Percentiles rank a stretch among this genome's conserved stretches.
phyloP scores from a whole-genome alignment of 2,329 filamentous ascomycete genomes.

The Nothophoma quercina region DNA sequence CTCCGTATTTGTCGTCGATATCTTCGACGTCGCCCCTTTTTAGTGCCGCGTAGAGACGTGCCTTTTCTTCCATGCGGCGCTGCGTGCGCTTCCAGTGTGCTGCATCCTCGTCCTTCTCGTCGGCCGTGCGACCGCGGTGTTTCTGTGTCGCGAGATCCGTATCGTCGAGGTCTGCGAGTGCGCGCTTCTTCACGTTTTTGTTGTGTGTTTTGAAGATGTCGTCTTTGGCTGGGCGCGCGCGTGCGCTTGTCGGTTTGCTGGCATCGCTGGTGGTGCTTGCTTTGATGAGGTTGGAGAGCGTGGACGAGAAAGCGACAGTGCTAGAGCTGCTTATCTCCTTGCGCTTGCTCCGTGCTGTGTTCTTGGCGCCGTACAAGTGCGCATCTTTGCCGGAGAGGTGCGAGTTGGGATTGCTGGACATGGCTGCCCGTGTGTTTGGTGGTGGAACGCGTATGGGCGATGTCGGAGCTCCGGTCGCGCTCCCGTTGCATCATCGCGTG shows the following conservation, averaged over 20 bases:
- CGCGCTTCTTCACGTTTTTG: constrained; percentile 68
- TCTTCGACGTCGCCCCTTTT: constrained; percentile 81
- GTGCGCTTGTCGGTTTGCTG: constrained; percentile 52
- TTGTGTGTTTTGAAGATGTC: constrained; percentile 75
- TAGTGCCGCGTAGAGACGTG: constrained; percentile 84
- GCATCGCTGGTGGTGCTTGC: constrained; percentile 51
- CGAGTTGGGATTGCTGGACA: constrained; percentile 10
- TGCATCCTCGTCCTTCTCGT: constrained; percentile 63
- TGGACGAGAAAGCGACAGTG: constrained; percentile 84
- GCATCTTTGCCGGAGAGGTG: constrained; percentile 60
- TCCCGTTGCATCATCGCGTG: constrained; percentile 25
- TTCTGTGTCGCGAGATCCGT: constrained; percentile 65
- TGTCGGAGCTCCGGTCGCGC: constrained; percentile 36
- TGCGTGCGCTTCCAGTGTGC: constrained; percentile 70
- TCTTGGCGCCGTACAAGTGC: constrained; percentile 77
- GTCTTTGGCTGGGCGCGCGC: constrained; percentile 66
- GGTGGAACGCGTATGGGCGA: constrained; percentile 23
- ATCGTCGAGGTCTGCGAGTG: constrained; percentile 66
- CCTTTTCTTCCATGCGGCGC: constrained; percentile 89
- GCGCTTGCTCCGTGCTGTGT: constrained; percentile 63
- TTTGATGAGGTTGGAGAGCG: constrained; percentile 80
- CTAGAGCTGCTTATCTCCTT: constrained; percentile 74
- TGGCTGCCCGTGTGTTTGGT: constrained; percentile 2
- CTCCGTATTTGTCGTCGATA: constrained; percentile 69
- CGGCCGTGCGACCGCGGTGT: constrained; percentile 64